phyloP scores from a whole-genome alignment of 805 yeast genomes.

The Candida xiaguanensis region DNA sequence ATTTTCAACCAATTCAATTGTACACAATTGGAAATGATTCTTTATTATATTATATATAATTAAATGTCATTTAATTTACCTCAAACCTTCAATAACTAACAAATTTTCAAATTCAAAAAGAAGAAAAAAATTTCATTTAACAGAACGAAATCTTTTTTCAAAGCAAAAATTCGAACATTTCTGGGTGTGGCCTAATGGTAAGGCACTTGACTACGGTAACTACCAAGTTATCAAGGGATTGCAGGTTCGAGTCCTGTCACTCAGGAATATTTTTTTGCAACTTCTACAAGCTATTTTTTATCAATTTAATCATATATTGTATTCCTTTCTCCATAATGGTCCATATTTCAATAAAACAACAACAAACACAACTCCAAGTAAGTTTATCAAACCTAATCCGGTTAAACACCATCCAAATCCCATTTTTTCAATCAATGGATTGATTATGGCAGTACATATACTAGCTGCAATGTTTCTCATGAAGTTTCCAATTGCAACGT shows the following conservation, averaged over 20 bases:
- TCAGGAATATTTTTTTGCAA: conserved; percentile 7
- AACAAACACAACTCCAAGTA: conserved; percentile 16
- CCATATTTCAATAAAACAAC: conserved; percentile 19
- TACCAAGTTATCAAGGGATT: conserved; percentile 8
- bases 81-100: too few species aligned
- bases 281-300: conserved; percentile 3
- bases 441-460: conserved; percentile 44
- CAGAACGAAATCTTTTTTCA: not conserved
- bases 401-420: conserved; percentile 57
- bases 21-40: too few species aligned
- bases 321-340: conserved; percentile 21
- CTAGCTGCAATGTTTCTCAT: conserved; percentile 55
- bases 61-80: too few species aligned
- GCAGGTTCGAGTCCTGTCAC: conserved; percentile 12
- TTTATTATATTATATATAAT: too few species aligned
- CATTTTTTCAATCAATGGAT: conserved; percentile 27
- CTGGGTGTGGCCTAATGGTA: conserved; percentile 11
- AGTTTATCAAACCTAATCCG: conserved; percentile 38
- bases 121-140: not conserved
- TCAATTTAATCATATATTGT: not conserved
- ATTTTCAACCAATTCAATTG: too few species aligned
- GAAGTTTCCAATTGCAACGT: conserved; percentile 51
- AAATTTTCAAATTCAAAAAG: not conserved
- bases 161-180: not conserved
- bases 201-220: conserved; percentile 10